These are phyloP conservation scores for Shiraia sp. DNA, from an alignment of 2,329 filamentous ascomycete species.

Conservation along the genomic window DNA sequence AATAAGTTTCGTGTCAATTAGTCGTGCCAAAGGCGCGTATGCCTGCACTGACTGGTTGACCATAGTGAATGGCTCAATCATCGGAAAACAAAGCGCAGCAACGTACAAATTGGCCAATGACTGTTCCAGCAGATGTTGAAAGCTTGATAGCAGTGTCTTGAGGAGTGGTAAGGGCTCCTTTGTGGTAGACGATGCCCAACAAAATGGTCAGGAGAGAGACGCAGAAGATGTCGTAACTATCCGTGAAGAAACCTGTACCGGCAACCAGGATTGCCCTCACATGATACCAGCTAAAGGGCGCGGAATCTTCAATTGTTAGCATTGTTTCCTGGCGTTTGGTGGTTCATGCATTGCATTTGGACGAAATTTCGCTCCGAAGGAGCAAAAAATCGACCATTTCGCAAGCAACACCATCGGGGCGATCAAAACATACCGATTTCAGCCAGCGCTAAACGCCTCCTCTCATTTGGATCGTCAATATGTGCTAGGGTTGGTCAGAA, in stretches of 20 bases:
- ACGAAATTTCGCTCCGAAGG: too few relatives aligned
- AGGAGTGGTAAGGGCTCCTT: slow-evolving; percentile 59
- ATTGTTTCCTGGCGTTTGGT: too few relatives aligned
- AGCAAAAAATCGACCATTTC: too few relatives aligned
- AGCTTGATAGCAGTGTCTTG: slow-evolving; percentile 88
- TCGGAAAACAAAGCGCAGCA: too few relatives aligned
- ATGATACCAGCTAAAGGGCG: slow-evolving; percentile 81
- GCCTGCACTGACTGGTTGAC: too few relatives aligned
- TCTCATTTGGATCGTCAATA: slow-evolving; percentile 73
- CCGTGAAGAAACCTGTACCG: slow-evolving; percentile 84
- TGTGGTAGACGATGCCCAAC: slow-evolving; percentile 75
- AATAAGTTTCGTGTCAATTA: too few relatives aligned
- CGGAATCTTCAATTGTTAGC: slow-evolving; percentile 35
- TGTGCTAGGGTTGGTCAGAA: slow-evolving; percentile 44
- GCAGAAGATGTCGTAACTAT: slow-evolving; percentile 70
- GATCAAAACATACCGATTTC: slow-evolving; percentile 68
- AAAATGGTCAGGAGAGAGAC: slow-evolving; percentile 58
- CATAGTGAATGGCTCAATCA: too few relatives aligned
- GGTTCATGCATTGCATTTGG: too few relatives aligned
- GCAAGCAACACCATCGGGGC: too few relatives aligned
- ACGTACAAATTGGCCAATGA: slow-evolving; percentile 70
- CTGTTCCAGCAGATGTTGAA: slow-evolving; percentile 80
- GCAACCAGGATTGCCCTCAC: slow-evolving; percentile 77
- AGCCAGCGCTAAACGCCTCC: slow-evolving; percentile 75
- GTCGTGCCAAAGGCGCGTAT: too few relatives aligned